These are phyloP conservation scores for Argentina anserina DNA, from an alignment of 306 rosid genomes.

Conservation along the genomic window DNA sequence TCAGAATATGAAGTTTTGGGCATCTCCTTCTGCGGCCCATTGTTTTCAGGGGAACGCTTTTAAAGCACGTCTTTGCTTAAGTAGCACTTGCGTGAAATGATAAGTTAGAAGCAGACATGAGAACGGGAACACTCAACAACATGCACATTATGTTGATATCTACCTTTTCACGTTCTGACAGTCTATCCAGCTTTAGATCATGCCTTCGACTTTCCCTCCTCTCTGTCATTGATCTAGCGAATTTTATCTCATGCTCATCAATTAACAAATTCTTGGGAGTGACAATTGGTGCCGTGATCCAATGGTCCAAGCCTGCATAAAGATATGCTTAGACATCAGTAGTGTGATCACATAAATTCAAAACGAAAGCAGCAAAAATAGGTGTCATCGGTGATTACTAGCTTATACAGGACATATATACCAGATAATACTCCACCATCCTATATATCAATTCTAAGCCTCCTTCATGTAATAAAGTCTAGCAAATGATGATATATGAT, in stretches of 20 bases:
- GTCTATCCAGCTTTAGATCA: constrained; percentile 55
- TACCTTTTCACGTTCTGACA: constrained; percentile 78
- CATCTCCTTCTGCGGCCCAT: background rate
- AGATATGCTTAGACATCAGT: constrained; percentile 33
- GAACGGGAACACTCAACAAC: constrained; percentile 15
- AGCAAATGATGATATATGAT: background rate
- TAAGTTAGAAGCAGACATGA: constrained; percentile 13
- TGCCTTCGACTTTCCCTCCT: constrained; percentile 48
- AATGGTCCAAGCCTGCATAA: constrained; percentile 53
- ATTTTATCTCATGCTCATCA: constrained; percentile 36
- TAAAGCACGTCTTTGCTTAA: background rate
- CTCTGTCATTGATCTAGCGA: constrained; percentile 67
- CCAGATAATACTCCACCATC: background rate
- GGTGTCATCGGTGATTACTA: background rate
- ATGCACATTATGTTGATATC: constrained; percentile 8
- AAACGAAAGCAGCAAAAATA: constrained; percentile 18
- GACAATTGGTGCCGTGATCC: constrained; percentile 43
- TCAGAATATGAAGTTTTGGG: background rate
- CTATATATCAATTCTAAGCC: background rate
- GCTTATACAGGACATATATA: background rate
- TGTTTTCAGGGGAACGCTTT: background rate
- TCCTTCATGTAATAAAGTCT: background rate
- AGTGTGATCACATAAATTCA: constrained; percentile 13
- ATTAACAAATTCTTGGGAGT: constrained; percentile 36
- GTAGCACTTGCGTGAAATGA: background rate